These are phyloP conservation scores for Pleurotus ostreatus DNA, from an alignment of 768 basidiomycete species.

Conservation along the genomic window DNA sequence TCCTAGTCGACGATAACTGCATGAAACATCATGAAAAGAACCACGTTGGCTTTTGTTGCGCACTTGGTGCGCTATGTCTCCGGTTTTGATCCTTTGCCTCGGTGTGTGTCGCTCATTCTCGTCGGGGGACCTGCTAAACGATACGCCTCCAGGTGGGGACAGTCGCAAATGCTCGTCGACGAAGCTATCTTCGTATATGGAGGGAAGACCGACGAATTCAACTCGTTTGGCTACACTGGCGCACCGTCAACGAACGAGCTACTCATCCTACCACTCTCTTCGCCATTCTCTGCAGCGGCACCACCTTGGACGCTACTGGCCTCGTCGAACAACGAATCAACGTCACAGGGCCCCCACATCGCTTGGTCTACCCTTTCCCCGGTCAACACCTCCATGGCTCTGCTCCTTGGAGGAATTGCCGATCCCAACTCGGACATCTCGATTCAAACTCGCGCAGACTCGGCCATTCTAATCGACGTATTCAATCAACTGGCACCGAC, in stretches of 20 bases:
- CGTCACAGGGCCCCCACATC: slow-evolving; percentile 49
- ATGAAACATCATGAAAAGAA: background rate
- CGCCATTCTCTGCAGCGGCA: slow-evolving; percentile 51
- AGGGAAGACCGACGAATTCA: slow-evolving; percentile 72
- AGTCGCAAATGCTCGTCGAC: slow-evolving; percentile 57
- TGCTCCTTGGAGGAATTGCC: slow-evolving; percentile 77
- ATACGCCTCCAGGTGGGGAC: slow-evolving; percentile 68
- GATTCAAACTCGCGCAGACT: slow-evolving; percentile 53
- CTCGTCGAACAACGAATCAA: slow-evolving; percentile 36
- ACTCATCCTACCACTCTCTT: slow-evolving; percentile 60
- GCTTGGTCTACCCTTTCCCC: slow-evolving; percentile 81
- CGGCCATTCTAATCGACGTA: slow-evolving; percentile 54
- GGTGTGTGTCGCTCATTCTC: background rate
- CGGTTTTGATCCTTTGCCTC: background rate
- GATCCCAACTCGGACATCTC: slow-evolving; percentile 53
- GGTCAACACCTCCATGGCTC: slow-evolving; percentile 44
- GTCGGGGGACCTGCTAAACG: background rate
- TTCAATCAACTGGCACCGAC: slow-evolving; percentile 14
- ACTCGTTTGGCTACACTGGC: slow-evolving; percentile 66
- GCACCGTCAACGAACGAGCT: slow-evolving; percentile 73
- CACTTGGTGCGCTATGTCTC: background rate
- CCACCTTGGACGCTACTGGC: slow-evolving; percentile 69
- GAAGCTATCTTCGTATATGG: slow-evolving; percentile 71
- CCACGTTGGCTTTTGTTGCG: background rate
- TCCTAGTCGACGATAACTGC: no score